Base-by-base conservation (phyloP, 352 stramenopile species). In the Achlya hypogyna region DNA sequence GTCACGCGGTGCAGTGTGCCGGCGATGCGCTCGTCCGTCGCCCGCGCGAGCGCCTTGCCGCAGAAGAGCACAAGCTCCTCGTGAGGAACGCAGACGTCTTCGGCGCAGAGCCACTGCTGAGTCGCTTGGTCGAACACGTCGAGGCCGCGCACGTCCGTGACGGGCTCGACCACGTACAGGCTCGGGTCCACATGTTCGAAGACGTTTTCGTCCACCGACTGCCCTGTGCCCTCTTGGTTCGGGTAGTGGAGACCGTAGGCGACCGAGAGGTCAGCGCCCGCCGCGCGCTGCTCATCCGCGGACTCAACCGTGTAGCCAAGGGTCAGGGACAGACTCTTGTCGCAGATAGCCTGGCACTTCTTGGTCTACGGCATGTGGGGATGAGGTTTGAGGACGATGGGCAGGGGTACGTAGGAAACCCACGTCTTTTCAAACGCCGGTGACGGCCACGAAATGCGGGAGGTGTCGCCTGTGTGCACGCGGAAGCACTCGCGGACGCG, bases 141-240 rank as follows among this genome's bases (percentile, higher is more conserved):
- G 42, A 86, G 72, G 12, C 78, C 78, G 25, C 79, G 74, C 28
- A 86, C 77, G 51, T 58, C 78, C 12, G 76, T 70, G 45, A 86
- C 78, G 35, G 78, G 78, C 45, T 86, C 78, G 29, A 79, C 75
- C 45, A 86, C 77, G 31, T 80, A 86, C 25, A 86, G 56, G 69
- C 78, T 86, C 34, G 78, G 78, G 54, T 86, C 78, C 16, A 86
- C 75, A 53, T 86, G 78, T 56, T 86, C 78, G n/a, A 82, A 86
- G 27, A 86, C 76, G 34, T 86, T 86, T 49, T 86, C 78, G 29
- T 53, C 73, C 34, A 79, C 70, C 10, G 77, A 86, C 67, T 84
- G 78, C 12, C 78, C 78, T 25, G 71, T 79, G 29, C 76, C 76
- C 16, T 71, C 65, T 32, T 70, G 81, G 51, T 86, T 86, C 18